Percentiles rank a stretch among this genome's conserved stretches.
Evolutionary conservation across 2,329 filamentous ascomycete species (phyloP).

Genomic region (Ceratocystis huliohia): DNA sequence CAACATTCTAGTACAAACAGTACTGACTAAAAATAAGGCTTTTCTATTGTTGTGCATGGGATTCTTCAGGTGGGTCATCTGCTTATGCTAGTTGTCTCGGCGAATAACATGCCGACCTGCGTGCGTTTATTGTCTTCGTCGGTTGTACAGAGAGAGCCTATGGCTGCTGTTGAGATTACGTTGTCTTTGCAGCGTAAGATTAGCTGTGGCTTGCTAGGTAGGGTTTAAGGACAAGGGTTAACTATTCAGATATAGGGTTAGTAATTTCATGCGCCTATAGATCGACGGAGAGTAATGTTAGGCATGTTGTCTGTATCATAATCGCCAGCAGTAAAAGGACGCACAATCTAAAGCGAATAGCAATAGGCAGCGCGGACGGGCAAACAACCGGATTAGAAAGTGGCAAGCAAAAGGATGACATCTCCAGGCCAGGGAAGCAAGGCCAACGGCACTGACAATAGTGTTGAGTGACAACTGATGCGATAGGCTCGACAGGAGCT

Average conservation of each 20-base stretch:
- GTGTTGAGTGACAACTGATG: no score
- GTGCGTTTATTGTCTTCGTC: background rate
- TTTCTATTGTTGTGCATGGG: background rate
- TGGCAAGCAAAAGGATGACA: no score
- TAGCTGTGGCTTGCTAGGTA: background rate
- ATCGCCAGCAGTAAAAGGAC: no score
- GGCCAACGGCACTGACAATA: background rate
- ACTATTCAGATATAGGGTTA: background rate
- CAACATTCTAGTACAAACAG: background rate
- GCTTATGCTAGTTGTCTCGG: background rate
- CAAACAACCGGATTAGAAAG: no score
- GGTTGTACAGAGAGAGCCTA: background rate
- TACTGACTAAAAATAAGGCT: background rate
- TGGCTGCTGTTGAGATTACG: background rate
- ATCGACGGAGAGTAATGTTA: no score
- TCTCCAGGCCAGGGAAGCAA: background rate
- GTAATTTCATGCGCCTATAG: background rate
- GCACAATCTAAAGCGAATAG: no score
- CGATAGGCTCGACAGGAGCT: background rate
- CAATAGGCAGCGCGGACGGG: no score
- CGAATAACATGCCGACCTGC: background rate
- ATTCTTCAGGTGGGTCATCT: background rate
- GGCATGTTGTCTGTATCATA: no score
- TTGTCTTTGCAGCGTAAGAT: background rate
- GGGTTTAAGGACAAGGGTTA: background rate